Base-by-base conservation (phyloP, 768 basidiomycete species). In the Collybiopsis confluens region DNA sequence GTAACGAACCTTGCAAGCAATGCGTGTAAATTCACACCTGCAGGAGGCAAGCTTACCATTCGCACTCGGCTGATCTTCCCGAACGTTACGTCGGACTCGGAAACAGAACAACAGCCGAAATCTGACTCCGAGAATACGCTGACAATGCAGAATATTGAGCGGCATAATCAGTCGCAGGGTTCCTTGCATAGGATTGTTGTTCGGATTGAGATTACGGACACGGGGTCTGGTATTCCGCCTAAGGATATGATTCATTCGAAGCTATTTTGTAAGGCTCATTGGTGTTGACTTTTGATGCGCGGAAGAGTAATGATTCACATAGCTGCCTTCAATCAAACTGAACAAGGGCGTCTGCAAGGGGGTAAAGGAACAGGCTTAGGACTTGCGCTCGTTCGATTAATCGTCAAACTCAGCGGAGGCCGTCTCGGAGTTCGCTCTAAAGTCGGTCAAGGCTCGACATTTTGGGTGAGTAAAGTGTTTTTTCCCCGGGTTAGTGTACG, bases 321-420 rank as follows among this genome's bases (percentile, higher is more conserved):
- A 70, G 78, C 74, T 50, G 74, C 75, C 37, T 78, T 77, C 58
- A 77, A 78, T 54, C 76, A 79, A 62, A 79, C 77, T 4, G 77
- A 79, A 59, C 72, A 75, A 62, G 75, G 77, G 8, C 68, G 72
- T 49, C 70, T 71, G 59, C 78, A 80, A 63, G 75, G 54, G 59
- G 83, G 83, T 28, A 85, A 85, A 65, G 83, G 83, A 3, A 85
- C 88, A 0, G 89, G 89, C 6, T 68, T 92, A 10, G 88, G 90
- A 21, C 63, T 91, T 18, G 88, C 89, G 1, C 73, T 92, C 5
- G 87, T 90, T 42, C 77, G 88, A 44, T 85, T 87, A 58, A 91
- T 92, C 41, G 86, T 92, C 59, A 86, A 83, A 61, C 68, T 89
- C 37, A 83, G 79, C 46, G 83, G 85, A 38, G 90, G 90, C 18